A percentile compares a stretch with the other conserved stretches of the same genome.
Conservation (phyloP, 2,329 filamentous ascomycete species). For the Xylaria sp. region DNA sequence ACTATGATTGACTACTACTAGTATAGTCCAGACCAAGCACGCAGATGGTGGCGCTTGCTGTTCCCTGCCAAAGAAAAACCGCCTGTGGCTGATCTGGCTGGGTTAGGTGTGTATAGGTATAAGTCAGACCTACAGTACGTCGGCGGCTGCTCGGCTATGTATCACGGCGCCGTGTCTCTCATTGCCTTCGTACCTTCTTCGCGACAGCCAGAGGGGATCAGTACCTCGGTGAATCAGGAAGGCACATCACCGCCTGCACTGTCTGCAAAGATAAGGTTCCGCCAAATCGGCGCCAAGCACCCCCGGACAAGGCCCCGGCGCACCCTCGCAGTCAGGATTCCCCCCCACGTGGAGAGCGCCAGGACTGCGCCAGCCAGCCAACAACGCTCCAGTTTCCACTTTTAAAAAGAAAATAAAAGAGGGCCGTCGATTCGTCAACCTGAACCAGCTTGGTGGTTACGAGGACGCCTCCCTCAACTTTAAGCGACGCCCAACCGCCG, state of each 20-base stretch:
- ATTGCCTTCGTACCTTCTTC: not conserved
- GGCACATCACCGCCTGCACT: conserved; percentile 7
- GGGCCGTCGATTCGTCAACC: conserved; percentile 17
- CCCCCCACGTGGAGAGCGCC: conserved; percentile 34
- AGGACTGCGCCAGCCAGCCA: conserved; percentile 20
- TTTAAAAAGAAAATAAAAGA: conserved; percentile 31
- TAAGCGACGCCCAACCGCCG: conserved; percentile 22
- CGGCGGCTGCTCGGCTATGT: conserved; percentile 12
- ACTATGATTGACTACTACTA: not conserved
- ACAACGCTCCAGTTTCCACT: conserved; percentile 25
- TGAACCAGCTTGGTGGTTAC: conserved; percentile 28
- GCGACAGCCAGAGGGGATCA: not conserved
- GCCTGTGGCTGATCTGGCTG: conserved; percentile 2
- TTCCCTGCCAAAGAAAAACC: not conserved
- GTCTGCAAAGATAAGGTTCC: conserved; percentile 32
- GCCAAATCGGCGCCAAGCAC: conserved; percentile 33
- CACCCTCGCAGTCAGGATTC: not conserved
- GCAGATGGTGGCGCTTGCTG: conserved; percentile 14
- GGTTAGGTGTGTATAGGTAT: conserved; percentile 21
- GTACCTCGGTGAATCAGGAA: conserved; percentile 17
- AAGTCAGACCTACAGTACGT: conserved; percentile 12
- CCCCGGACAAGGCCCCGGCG: conserved; percentile 23
- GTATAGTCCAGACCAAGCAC: conserved; percentile 10
- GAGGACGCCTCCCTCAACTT: conserved; percentile 26
- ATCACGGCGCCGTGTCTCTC: conserved; percentile 16